phyloP scores from a whole-genome alignment of 2,329 filamentous ascomycete genomes.

The Rachicladosporium sp. region DNA sequence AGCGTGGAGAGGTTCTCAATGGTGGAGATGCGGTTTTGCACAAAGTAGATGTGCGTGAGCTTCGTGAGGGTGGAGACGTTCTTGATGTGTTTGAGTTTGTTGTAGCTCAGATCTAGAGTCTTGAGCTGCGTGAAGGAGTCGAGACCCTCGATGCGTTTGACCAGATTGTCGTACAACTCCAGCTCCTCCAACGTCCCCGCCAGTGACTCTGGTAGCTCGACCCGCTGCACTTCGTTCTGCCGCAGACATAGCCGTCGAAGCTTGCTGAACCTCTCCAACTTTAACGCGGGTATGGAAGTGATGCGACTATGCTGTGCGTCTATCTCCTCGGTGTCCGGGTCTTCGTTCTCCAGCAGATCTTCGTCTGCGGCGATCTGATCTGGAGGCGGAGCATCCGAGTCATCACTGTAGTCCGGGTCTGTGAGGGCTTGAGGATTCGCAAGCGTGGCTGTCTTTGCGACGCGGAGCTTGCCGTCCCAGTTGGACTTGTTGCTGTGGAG shows the following conservation, averaged over 20 bases:
- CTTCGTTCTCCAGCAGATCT: conserved; percentile 49
- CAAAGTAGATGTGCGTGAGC: conserved; percentile 76
- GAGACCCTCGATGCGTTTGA: conserved; percentile 73
- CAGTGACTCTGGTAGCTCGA: conserved; percentile 60
- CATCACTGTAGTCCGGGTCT: conserved; percentile 75
- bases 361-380: conserved; percentile 74
- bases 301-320: conserved; percentile 83
- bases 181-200: conserved; percentile 63
- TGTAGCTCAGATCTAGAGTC: conserved; percentile 85
- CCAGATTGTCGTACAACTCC: conserved; percentile 93
- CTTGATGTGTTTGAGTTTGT: conserved; percentile 98
- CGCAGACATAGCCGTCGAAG: conserved; percentile 66
- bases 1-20: conserved; percentile 78
- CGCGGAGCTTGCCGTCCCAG: conserved; percentile 72
- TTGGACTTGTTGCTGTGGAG: conserved; percentile 32
- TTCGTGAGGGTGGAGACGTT: conserved; percentile 65
- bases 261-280: conserved; percentile 71
- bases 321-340: conserved; percentile 56
- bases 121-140: conserved; percentile 65
- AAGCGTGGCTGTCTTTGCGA: conserved; percentile 52
- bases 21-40: conserved; percentile 82
- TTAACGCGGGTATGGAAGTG: conserved; percentile 61
- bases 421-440: conserved; percentile 71
- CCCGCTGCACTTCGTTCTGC: conserved; percentile 75
- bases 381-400: conserved; percentile 47